Base-by-base conservation (phyloP, 495 filamentous ascomycete genomes). In the Apiosordaria backusii region DNA sequence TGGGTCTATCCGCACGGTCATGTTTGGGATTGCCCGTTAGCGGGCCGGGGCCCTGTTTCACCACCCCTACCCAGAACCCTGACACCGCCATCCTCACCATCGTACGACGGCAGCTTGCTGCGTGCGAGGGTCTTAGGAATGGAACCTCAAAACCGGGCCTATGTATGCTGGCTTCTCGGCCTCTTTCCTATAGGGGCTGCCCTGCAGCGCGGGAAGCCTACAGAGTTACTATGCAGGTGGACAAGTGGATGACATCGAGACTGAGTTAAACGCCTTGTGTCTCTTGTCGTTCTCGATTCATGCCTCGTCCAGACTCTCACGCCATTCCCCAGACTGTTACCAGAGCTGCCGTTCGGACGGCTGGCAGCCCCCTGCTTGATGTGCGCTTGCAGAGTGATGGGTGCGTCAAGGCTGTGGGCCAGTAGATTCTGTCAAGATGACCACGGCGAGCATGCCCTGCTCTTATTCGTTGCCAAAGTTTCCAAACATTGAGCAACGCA, bases 31-130 rank as follows among this genome's bases (percentile, higher is more conserved):
- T 71, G 62, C 61, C 68, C 62, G 66, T 66, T 66, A 68, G 67
- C 67, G 72, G 73, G 67, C 63, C 66, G 75, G 71, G 66, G 68
- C 67, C 68, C 60, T 73, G 77, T 80, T 80, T 79, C 79, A 79
- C 72, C 67, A 72, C 70, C 63, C 62, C 67, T 59, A 58, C 29
- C 67, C 68, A 70, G 66, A 58, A 70, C 58, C 67, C 67, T 68
- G 68, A 70, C 73, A 67, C 58, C 53, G 54, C 50, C 25, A 26
- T 59, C 65, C 54, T 60, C 35, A 58, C 61, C 40, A 53, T 6
- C 50, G 40, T 53, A 50, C 68, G 64, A 65, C 60, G 61, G 58
- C 18, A 19, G 62, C 50, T 50, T 55, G n/a, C n/a, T 19, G 52
- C 52, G 23, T 63, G 62, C 25, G 67, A 54, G 66, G 35, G 55